Evolutionary conservation across 768 basidiomycete genomes (phyloP), one percentile per base, ranked within the genome.

Genomic region (Coprinellus aureogranulatus): DNA sequence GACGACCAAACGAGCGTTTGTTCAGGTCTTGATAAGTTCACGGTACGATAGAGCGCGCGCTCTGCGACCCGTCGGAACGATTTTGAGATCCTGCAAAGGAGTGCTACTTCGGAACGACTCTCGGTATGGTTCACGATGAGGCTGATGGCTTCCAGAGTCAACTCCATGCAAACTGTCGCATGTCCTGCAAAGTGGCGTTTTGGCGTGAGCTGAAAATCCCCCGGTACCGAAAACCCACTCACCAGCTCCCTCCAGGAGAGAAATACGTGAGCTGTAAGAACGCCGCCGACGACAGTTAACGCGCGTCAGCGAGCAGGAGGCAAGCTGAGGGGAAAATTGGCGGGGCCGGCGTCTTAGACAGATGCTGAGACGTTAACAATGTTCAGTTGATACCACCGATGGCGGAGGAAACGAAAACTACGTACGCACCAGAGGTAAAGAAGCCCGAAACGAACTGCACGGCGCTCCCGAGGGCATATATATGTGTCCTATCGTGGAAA

Each of bases 91-190:
- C 78, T 73, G 68, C 81, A 85, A 31, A 89, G 77, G 18, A 74
- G 62, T 58, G 78, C 80, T 55, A 89, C 74, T 66, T 87, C 85
- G 62, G 74, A 65, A 49, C 78, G 81, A 62, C 69, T 81, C 54
- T 68, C 75, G 60, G 84, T 75, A 69, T 80, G 65, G 64, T 77
- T 77, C 42, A 81, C 81, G 65, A 88, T 81, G 64, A 77, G 77
- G 70, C 76, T 79, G 73, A 81, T 84, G 52, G 75, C 77, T 75
- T 86, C 85, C 69, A 77, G 71, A 59, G 85, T 81, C 60, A 85
- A 66, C 65, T 81, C 81, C 87, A 86, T 86, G 63, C 70, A 76
- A 61, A 53, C 59, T 57, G 61, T 60, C 59, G 72, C 79, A 82
- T 82, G 71, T 72, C 77, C 74, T 77, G 52, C 30, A 55, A 45